Base-by-base conservation (phyloP, 176 grass and related monocot species). In the Carex kokanica region DNA sequence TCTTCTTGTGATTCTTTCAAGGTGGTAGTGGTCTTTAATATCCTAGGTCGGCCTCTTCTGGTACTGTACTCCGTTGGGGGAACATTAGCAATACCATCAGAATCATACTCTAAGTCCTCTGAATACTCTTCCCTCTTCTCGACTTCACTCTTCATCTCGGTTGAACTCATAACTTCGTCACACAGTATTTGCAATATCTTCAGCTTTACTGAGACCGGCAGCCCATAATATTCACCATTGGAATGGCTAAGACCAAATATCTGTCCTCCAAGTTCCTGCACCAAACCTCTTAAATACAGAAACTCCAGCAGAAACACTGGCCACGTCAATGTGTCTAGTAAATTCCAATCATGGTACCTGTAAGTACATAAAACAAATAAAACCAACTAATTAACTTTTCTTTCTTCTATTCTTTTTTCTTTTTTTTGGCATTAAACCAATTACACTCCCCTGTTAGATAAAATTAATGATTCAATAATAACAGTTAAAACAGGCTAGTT, bases 301-400 rank as follows among this genome's bases (percentile, higher is more conserved):
- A 91, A 99, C 83, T 92, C 93, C 8, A 90, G 65, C 74, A 99
- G 83, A 72, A 99, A 93, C 47, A 77, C 58, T 67, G 96, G 93
- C 96, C 96, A 99, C 16, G 96, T 99, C 88, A 99, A 81, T 73
- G 85, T 34, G 60, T 99, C 96, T 43, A 99, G 86, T 60, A 99
- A 92, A 58, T 78, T 64, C 96, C 96, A 99, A 86, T 99, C 93
- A 25, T 93, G 66, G 78, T 90, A 84, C 90, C 96, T 95, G 83
- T 49, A 74, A 53, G 59, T 43, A 60, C 57, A 75, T 9, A 34
- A n/a, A 36, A 77, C 73, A 77, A 77, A 31, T 77, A 55, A 29
- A 77, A 32, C 6, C 24, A 77, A n/a, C n/a, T n/a, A n/a, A 54
- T 75, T 74, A 74, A 24, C 2, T 55, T 77, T 31, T 74, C 3